These are phyloP conservation scores for Stephanodiscus minutulus DNA, from an alignment of 108 stramenopile genomes.

Conservation along the genomic window DNA sequence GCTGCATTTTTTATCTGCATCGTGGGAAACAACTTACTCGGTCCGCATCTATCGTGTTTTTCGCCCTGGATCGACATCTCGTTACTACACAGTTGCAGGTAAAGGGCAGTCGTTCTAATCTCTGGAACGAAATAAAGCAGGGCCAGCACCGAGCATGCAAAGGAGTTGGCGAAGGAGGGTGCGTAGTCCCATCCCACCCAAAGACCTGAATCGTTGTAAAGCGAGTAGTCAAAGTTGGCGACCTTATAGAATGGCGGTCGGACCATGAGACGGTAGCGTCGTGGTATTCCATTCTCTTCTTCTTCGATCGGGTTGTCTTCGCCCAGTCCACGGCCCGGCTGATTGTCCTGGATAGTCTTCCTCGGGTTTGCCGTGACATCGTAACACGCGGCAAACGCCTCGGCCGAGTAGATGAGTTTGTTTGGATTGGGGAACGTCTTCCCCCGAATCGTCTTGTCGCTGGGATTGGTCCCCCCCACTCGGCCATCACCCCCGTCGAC, in stretches of 20 bases:
- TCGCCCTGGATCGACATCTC: conserved; percentile 13
- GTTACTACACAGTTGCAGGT: conserved; percentile 44
- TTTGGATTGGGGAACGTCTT: conserved; percentile 56
- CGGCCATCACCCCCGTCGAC: not conserved
- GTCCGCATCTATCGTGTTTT: conserved; percentile 2
- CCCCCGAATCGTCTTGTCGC: not conserved
- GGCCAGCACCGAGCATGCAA: conserved; percentile 59
- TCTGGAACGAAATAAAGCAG: conserved; percentile 77
- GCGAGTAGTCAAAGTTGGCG: conserved; percentile 67
- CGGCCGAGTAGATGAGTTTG: conserved; percentile 60
- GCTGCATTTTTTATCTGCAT: not conserved
- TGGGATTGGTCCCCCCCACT: not conserved
- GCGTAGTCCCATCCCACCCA: conserved; percentile 86
- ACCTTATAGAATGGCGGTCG: conserved; percentile 53
- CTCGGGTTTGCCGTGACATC: conserved; percentile 53
- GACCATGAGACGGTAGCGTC: conserved; percentile 61
- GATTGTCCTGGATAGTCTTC: conserved; percentile 22
- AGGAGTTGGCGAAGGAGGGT: conserved; percentile 67
- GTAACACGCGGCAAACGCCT: conserved; percentile 55
- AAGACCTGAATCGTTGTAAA: conserved; percentile 68
- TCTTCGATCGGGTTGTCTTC: conserved; percentile 39
- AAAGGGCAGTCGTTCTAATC: conserved; percentile 55
- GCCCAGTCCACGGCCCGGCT: not conserved
- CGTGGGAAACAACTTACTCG: conserved; percentile 3
- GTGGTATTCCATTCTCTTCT: conserved; percentile 51